phyloP scores from a whole-genome alignment of 179 eudicot genomes.

The Gypsophila paniculata region DNA sequence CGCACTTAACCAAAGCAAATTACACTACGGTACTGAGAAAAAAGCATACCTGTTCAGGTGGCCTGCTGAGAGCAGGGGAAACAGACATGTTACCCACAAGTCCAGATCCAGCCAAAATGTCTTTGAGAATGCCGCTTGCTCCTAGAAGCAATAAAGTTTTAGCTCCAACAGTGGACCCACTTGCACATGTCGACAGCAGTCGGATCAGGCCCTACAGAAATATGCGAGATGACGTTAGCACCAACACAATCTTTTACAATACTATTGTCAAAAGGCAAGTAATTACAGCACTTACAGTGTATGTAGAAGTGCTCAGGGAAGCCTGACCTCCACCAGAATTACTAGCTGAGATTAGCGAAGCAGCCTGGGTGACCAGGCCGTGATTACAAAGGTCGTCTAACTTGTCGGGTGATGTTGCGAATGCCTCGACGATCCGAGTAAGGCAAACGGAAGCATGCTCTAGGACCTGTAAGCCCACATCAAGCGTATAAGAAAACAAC shows the following conservation, averaged over 20 bases:
- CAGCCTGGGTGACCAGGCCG: slow-evolving; percentile 87
- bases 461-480: slow-evolving; percentile 50
- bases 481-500: slow-evolving; percentile 6
- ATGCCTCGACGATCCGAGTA: slow-evolving; percentile 92
- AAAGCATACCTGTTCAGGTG: slow-evolving; percentile 88
- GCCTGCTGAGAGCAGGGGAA: slow-evolving; percentile 85
- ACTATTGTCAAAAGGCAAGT: no score
- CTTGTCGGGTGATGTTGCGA: slow-evolving; percentile 73
- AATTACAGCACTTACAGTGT: slow-evolving; percentile 52
- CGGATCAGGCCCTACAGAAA: slow-evolving; percentile 76
- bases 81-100: slow-evolving; percentile 75
- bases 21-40: slow-evolving; percentile 1
- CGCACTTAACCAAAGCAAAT: not conserved
- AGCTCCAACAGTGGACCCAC: slow-evolving; percentile 90
- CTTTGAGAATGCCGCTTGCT: slow-evolving; percentile 82
- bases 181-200: slow-evolving; percentile 92
- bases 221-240: no score
- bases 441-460: slow-evolving; percentile 97
- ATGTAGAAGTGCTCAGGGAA: slow-evolving; percentile 83
- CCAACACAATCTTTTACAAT: no score
- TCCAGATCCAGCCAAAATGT: slow-evolving; percentile 82
- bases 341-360: slow-evolving; percentile 76
- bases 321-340: slow-evolving; percentile 97
- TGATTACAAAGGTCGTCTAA: slow-evolving; percentile 88
- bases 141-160: slow-evolving; percentile 85